phyloP scores from a whole-genome alignment of 192 early-diverging fungal genomes.

The Piromyces finnis region DNA sequence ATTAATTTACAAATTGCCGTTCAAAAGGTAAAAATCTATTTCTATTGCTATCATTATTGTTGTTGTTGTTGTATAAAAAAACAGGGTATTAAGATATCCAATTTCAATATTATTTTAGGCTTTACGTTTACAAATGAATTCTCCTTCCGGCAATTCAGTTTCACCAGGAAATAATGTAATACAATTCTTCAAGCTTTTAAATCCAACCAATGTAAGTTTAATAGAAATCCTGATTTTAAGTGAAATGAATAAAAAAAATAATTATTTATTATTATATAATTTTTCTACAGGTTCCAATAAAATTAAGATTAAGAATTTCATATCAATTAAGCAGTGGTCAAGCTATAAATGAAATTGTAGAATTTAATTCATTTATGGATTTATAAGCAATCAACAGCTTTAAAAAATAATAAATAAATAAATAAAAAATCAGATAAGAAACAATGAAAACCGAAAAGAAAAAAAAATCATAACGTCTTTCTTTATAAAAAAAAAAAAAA shows the following conservation, averaged over 20 bases:
- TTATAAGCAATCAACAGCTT: neutral
- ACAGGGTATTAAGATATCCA: neutral
- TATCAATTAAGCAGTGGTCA: neutral
- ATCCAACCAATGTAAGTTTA: conserved; percentile 54
- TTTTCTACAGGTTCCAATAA: neutral
- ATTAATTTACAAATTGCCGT: conserved; percentile 78
- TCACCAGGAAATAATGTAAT: conserved; percentile 37
- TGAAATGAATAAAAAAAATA: no score
- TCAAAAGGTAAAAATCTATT: conserved; percentile 35
- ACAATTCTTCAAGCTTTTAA: conserved; percentile 71
- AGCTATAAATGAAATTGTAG: neutral
- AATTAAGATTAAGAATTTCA: conserved; percentile 2
- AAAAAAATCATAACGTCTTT: no score
- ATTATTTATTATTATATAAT: neutral
- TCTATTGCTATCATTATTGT: no score
- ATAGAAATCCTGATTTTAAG: no score
- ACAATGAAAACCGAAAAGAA: no score
- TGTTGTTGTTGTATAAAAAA: no score
- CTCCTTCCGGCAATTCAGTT: conserved; percentile 51
- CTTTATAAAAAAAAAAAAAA: no score
- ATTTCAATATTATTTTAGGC: conserved; percentile 17
- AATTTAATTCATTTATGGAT: neutral
- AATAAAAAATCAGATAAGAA: no score
- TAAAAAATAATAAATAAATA: no score
- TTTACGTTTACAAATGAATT: conserved; percentile 68